Evolutionary conservation across 768 basidiomycete genomes (phyloP).

Genomic region (Suillus clintonianus): DNA sequence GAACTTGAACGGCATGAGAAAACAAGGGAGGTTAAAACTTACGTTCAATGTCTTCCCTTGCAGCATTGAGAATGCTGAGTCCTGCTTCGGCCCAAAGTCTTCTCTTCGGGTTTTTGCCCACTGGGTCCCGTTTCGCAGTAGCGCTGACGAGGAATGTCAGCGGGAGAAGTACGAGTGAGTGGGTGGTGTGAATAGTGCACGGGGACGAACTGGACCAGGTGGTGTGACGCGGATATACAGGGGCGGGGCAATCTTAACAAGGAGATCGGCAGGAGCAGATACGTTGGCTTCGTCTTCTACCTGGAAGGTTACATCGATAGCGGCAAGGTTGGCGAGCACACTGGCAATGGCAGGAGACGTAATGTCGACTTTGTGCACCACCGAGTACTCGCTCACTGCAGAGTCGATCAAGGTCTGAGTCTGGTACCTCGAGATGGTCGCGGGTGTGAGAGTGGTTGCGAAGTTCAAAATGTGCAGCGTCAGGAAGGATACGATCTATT

Average conservation of each 20-base stretch:
- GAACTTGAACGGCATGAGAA: conserved; percentile 10
- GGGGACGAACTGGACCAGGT: conserved; percentile 30
- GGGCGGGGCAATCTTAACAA: conserved; percentile 66
- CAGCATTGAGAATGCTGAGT: conserved; percentile 35
- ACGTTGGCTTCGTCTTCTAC: conserved; percentile 6
- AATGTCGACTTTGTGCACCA: conserved; percentile 65
- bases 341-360: conserved; percentile 58
- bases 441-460: conserved; percentile 82
- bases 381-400: conserved; percentile 14
- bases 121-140: conserved; percentile 68
- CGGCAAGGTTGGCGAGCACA: conserved; percentile 60
- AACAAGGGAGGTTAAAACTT: conserved; percentile 12
- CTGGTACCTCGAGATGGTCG: conserved; percentile 50
- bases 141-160: conserved; percentile 70
- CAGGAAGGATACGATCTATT: conserved; percentile 85
- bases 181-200: conserved; percentile 54
- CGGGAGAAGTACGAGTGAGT: conserved; percentile 64
- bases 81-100: conserved; percentile 72
- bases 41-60: conserved; percentile 29
- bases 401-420: conserved; percentile 16
- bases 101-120: conserved; percentile 73
- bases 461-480: conserved; percentile 91
- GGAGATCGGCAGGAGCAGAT: conserved; percentile 39
- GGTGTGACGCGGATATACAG: conserved; percentile 53
- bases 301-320: conserved; percentile 16